phyloP scores from a whole-genome alignment of 352 stramenopile genomes.

The Phytophthora citrophthora region DNA sequence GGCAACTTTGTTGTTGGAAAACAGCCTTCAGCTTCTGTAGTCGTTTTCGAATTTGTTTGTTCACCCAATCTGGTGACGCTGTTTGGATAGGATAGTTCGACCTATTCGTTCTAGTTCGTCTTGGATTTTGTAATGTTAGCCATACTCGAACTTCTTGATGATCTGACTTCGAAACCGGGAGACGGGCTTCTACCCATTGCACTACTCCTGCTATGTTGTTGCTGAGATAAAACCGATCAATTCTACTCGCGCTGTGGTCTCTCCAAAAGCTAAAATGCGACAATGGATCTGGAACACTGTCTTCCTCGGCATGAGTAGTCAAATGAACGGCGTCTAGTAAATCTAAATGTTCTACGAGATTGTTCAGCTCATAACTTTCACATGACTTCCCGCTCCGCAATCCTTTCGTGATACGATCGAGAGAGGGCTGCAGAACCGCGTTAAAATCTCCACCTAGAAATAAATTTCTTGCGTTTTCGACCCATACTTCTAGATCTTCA shows the following conservation, averaged over 20 bases:
- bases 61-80: background rate
- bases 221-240: background rate
- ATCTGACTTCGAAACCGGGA: background rate
- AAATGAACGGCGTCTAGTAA: background rate
- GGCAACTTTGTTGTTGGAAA: background rate
- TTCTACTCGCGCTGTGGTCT: background rate
- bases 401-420: background rate
- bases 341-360: background rate
- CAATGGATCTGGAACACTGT: background rate
- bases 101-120: no score
- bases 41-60: background rate
- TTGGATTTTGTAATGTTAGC: background rate
- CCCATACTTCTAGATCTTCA: background rate
- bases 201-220: background rate
- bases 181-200: background rate
- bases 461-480: background rate
- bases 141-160: background rate
- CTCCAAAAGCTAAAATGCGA: conserved; percentile 7
- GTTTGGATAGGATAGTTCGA: background rate
- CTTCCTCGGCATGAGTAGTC: background rate
- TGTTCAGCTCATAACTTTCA: background rate
- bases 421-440: background rate
- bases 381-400: background rate
- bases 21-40: background rate
- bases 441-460: conserved; percentile 10